Percentiles rank a stretch among this genome's conserved stretches.
Evolutionary conservation across 1,284 basidiomycete genomes (phyloP).

Genomic region (Austroboletus novae-zelandiae): DNA sequence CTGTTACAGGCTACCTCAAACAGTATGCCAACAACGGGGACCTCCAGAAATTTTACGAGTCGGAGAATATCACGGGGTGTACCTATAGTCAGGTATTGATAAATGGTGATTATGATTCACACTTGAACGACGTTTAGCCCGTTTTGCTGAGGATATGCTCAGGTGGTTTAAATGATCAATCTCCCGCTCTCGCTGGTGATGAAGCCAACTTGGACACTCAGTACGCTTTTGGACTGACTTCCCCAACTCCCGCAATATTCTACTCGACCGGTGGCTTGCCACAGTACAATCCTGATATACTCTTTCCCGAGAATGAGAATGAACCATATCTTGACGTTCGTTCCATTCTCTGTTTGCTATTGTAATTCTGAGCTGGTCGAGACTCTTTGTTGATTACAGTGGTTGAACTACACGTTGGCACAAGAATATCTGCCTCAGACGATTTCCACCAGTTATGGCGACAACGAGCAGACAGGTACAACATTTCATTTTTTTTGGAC

Average conservation of each 20-base stretch:
- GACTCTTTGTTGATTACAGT: constrained; percentile 41
- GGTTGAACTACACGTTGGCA: constrained; percentile 55
- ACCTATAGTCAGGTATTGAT: constrained; percentile 43
- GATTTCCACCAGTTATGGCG: constrained; percentile 44
- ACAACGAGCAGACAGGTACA: constrained; percentile 65
- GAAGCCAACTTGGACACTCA: constrained; percentile 76
- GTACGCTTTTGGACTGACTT: constrained; percentile 61
- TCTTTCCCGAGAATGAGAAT: constrained; percentile 45
- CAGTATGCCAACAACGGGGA: constrained; percentile 58
- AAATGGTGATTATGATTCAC: constrained; percentile 36
- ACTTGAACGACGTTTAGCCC: not conserved
- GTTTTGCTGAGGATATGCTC: not conserved
- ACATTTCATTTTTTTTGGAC: constrained; percentile 8
- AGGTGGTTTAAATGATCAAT: constrained; percentile 65
- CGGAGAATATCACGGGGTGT: constrained; percentile 36
- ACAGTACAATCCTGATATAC: constrained; percentile 53
- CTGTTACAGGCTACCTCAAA: constrained; percentile 53
- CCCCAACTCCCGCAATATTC: constrained; percentile 48
- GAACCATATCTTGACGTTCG: constrained; percentile 60
- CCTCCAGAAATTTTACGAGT: constrained; percentile 49
- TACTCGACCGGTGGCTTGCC: constrained; percentile 61
- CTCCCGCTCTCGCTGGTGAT: constrained; percentile 45
- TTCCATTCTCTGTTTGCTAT: constrained; percentile 1
- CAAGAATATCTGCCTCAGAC: constrained; percentile 33
- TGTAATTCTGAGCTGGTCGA: not conserved